These are phyloP conservation scores for Scheffersomyces lignicola DNA, from an alignment of 1,139 yeast genomes.

Conservation along the genomic window DNA sequence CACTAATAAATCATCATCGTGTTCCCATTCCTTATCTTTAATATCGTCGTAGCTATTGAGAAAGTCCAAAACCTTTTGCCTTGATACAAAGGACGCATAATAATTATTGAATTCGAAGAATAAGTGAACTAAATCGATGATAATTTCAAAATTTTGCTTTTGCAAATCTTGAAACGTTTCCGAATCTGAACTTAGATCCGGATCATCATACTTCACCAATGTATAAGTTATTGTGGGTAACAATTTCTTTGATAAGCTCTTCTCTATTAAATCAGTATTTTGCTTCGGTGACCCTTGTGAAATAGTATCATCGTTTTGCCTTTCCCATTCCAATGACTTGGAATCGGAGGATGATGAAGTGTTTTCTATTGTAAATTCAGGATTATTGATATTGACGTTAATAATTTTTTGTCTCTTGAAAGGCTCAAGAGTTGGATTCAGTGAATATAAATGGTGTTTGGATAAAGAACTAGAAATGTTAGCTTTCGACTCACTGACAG, in stretches of 20 bases:
- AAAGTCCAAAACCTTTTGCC: slow-evolving; percentile 26
- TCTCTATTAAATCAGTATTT: slow-evolving; percentile 17
- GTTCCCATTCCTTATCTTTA: slow-evolving; percentile 44
- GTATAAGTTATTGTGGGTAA: slow-evolving; percentile 21
- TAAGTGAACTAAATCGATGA: slow-evolving; percentile 28
- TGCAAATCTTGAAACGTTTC: slow-evolving; percentile 19
- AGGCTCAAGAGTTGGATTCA: background rate
- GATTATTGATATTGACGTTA: background rate
- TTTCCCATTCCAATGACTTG: slow-evolving; percentile 11
- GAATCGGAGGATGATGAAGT: slow-evolving; percentile 3
- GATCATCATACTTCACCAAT: slow-evolving; percentile 24
- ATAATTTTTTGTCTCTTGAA: slow-evolving; percentile 1
- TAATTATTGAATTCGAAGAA: slow-evolving; percentile 33
- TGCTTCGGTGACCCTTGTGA: slow-evolving; percentile 10
- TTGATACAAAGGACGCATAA: slow-evolving; percentile 34
- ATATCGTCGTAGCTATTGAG: slow-evolving; percentile 28
- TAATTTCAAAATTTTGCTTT: slow-evolving; percentile 23
- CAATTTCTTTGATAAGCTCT: slow-evolving; percentile 27
- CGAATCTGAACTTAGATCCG: slow-evolving; percentile 23
- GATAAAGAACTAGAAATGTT: slow-evolving; percentile 17
- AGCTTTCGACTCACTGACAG: slow-evolving; percentile 10
- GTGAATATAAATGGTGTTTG: background rate
- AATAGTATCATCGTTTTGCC: slow-evolving; percentile 9
- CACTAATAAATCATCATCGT: slow-evolving; percentile 50
- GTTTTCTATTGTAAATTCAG: background rate